Evolutionary conservation across 352 stramenopile species (phyloP), one percentile per base, ranked within the genome.

Genomic region (Phytophthora multivora): DNA sequence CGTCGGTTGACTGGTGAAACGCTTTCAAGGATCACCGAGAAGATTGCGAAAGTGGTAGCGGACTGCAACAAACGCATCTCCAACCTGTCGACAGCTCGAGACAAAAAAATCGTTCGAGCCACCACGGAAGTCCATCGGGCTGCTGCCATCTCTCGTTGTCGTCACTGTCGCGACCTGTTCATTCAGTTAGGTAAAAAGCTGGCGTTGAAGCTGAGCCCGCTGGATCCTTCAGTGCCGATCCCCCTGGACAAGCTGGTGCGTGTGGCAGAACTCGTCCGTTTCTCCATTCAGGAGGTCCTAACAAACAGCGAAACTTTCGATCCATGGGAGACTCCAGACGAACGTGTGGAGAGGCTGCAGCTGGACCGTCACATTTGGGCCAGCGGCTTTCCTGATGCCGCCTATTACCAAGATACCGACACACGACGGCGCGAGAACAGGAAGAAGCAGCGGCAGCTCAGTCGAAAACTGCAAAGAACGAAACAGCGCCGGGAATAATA

Each of bases 321-420:
- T 39, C 31, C 60, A 9, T 87, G 76, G 78, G 76, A 86, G 42
- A 73, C 43, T 5, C 76, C 69, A 0, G 76, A 88, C 25, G 57
- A 51, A 36, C 76, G 80, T 3, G 74, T 89, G 15, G 55, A 57
- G 10, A 77, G 72, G 58, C 47, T 88, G 26, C 54, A 66, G 1
- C 51, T 89, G 23, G 70, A 64, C 39, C 69, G 38, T 31, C 70
- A 39, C 18, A 36, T 63, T 12, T 88, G 78, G 80, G 62, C 74
- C 6, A 86, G 78, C 28, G 76, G 73, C 2, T 75, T 81, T 31
- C 78, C 78, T 5, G 71, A 88, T 28, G 66, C 64, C 10, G 76
- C 79, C 35, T 86, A 82, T 56, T 85, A 69, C 18, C 62, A 70
- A 26, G 67, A 80, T 25, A 50, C 31, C 9, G 59, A 79, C n/a